A percentile compares a stretch with the other conserved stretches of the same genome.
These are phyloP conservation scores for Discostella stelligeroides DNA, from an alignment of 108 stramenopile genomes.

Conservation along the genomic window DNA sequence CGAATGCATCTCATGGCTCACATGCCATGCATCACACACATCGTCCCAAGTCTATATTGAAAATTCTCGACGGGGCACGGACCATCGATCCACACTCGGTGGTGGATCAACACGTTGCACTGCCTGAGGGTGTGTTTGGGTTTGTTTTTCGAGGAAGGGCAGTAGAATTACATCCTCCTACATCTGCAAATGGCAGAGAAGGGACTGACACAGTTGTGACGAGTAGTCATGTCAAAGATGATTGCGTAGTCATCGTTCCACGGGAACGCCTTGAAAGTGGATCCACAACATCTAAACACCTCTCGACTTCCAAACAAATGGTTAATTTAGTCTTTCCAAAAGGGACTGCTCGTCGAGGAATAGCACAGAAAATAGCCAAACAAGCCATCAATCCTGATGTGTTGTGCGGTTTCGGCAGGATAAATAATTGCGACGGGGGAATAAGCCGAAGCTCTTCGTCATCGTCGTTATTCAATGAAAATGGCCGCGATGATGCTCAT, in stretches of 20 bases:
- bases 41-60: slow-evolving; percentile 47
- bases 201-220: neutral
- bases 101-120: slow-evolving; percentile 81
- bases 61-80: slow-evolving; percentile 63
- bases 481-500: neutral
- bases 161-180: slow-evolving; percentile 21
- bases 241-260: slow-evolving; percentile 26
- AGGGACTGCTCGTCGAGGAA: slow-evolving; percentile 32
- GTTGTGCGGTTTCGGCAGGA: slow-evolving; percentile 27
- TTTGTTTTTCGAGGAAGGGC: slow-evolving; percentile 83
- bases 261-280: neutral
- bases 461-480: slow-evolving; percentile 28
- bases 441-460: slow-evolving; percentile 28
- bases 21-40: slow-evolving; percentile 36
- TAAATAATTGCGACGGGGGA: slow-evolving; percentile 24
- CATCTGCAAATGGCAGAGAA: neutral
- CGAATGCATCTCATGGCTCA: neutral
- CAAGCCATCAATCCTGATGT: slow-evolving; percentile 45
- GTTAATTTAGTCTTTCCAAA: slow-evolving; percentile 49
- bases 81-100: slow-evolving; percentile 81
- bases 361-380: slow-evolving; percentile 48
- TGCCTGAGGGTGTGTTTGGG: slow-evolving; percentile 74
- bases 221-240: neutral
- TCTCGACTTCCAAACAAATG: slow-evolving; percentile 28
- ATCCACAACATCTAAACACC: slow-evolving; percentile 13